Evolutionary conservation across 2,329 filamentous ascomycete genomes (phyloP), one percentile per base, ranked within the genome.

Genomic region (Alternaria sp.): DNA sequence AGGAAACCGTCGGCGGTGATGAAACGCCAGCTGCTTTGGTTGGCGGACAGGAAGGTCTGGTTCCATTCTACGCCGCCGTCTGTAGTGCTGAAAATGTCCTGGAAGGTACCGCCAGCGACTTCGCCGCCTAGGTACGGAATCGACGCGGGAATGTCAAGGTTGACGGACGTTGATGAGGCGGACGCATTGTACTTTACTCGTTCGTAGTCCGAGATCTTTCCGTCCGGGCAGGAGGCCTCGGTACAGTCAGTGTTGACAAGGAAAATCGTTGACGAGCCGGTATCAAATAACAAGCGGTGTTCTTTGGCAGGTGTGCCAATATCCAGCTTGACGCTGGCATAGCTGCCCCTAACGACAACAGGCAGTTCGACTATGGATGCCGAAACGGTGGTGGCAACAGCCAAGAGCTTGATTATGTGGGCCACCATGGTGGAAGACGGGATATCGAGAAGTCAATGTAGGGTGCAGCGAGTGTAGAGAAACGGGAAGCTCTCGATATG

Each of bases 1-100:
- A 70, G 46, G 41, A 69, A 70, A 20, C 67, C 66, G 22, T 70
- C 66, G 16, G 64, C 62, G 3, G 67, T 66, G 51, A 69, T 64
- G 46, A 60, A 67, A n/a, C 59, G 55, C 66, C 64, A 70, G 30
- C 34, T 52, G 32, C 64, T 67, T 34, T 66, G 25, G 36, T 70
- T 70, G 34, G 34, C 62, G 1, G 62, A 43, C 0, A 70, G 45
- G 50, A 70, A 69, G 6, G 66, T 67, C 50, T 70, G 66, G 53
- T 70, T 70, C 67, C 66, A 70, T 10, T 64, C 57, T 1, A 62
- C 2, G 20, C 9, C n/a, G 10, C 22, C 53, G 2, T 57, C 60
- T 22, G 20, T 51, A n/a, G 40, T 46, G 30, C 52, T 44, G 45
- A 67, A 66, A n/a, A 63, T 48, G 22, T 70, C 67, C n/a, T 41